phyloP scores from a whole-genome alignment of 345 rosid species.

The Corchorus capsularis region DNA sequence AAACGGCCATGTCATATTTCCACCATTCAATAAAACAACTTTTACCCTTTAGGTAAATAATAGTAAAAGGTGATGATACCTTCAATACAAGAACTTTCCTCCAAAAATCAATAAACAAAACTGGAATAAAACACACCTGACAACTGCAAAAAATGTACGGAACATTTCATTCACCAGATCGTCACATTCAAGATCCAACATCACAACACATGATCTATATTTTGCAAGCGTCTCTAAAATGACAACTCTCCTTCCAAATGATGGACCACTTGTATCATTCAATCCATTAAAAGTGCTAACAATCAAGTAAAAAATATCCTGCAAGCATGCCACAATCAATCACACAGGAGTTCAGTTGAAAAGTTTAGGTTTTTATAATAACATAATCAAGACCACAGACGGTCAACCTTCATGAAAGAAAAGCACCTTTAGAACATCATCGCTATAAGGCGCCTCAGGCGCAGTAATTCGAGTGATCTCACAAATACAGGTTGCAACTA shows the following conservation, averaged over 20 bases:
- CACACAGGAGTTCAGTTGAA: conserved; percentile 24
- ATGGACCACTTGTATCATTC: conserved; percentile 78
- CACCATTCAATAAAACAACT: background rate
- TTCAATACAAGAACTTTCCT: background rate
- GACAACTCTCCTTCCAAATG: conserved; percentile 90
- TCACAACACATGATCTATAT: conserved; percentile 92
- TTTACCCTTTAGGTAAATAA: background rate
- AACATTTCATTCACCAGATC: conserved; percentile 89
- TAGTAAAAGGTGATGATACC: background rate
- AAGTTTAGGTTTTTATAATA: background rate
- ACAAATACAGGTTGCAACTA: conserved; percentile 93
- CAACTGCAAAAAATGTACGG: conserved; percentile 82
- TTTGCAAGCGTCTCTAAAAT: conserved; percentile 95
- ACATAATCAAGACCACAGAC: conserved; percentile 11
- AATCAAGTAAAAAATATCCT: conserved; percentile 87
- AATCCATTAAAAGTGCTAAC: conserved; percentile 86
- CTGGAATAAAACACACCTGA: conserved; percentile 62
- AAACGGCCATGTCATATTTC: conserved; percentile 7
- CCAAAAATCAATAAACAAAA: background rate
- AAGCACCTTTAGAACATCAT: conserved; percentile 77
- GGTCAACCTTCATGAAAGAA: conserved; percentile 20
- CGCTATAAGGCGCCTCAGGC: conserved; percentile 95
- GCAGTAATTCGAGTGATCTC: conserved; percentile 97
- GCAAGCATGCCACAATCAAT: conserved; percentile 31
- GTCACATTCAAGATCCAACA: conserved; percentile 98